A percentile compares a stretch with the other conserved stretches of the same genome.
Conservation (phyloP, 495 filamentous ascomycete species). For the Aspergillus steynii region DNA sequence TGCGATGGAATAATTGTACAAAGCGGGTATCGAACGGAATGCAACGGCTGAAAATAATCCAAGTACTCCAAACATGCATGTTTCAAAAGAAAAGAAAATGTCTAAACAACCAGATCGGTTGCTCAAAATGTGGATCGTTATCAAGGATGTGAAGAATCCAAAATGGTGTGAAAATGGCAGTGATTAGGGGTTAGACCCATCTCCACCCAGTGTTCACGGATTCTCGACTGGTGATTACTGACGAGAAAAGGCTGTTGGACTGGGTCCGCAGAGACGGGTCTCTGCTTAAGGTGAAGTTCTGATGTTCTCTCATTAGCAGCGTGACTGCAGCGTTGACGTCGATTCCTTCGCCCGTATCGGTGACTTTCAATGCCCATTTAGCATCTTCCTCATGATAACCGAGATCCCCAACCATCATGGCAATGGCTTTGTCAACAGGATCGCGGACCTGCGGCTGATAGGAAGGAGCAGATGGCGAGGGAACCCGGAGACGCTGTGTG, state of each 20-base stretch:
- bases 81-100: not conserved
- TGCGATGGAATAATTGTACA: not conserved
- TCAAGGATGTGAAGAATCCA: not conserved
- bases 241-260: constrained; percentile 20
- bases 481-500: constrained; percentile 12
- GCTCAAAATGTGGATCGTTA: not conserved
- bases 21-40: not conserved
- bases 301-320: constrained; percentile 45
- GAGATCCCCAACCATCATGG: constrained; percentile 46
- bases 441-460: constrained; percentile 47
- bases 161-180: not conserved
- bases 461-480: constrained; percentile 21
- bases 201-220: constrained; percentile 38
- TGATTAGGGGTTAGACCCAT: constrained; percentile 29
- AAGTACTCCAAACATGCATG: not conserved
- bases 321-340: constrained; percentile 46
- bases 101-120: not conserved
- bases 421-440: constrained; percentile 52
- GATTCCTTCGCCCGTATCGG: constrained; percentile 52
- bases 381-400: constrained; percentile 50
- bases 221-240: constrained; percentile 33
- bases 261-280: constrained; percentile 1
- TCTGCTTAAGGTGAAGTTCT: constrained; percentile 19
- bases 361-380: constrained; percentile 54
- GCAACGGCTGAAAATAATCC: not conserved